Base-by-base conservation (phyloP, 192 early-diverging fungal species). In the Coemansia aciculifera region DNA sequence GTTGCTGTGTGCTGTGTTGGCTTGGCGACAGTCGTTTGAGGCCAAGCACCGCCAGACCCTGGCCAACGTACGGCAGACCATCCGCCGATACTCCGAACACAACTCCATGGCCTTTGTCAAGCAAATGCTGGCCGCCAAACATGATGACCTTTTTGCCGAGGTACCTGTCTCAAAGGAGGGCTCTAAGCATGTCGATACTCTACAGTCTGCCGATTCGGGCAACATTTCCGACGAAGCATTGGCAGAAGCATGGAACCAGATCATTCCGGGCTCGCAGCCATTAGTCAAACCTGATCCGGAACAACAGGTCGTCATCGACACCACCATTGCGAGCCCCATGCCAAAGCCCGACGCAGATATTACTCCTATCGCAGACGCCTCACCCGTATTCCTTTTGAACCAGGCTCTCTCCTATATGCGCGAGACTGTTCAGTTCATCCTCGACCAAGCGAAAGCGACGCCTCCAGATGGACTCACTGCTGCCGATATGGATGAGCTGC, bases 1-100 rank as follows among this genome's bases (percentile, higher is more conserved):
- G 0, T 62, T 94, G 31, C 68, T 94, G 19, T 91, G 90, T 63
- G 85, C 91, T 1, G 73, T 84, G 0, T 71, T 94, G 32, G 90
- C 88, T 0, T 94, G 92, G 92, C 61, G 73, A 4, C 79, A 75
- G 27, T 40, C 62, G 9, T 77, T 75, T 43, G 63, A 75, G 32
- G 72, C 68, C 46, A 85, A 80, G 38, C 76, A 73, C 15, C 77
- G 72, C 36, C 73, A 79, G 42, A 57, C 74, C 9, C 31, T 66
- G 8, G 79, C 75, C 31, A 54, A 81, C 3, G 68, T 84, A 7
- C 27, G 38, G 4, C 76, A 82, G 39, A 68, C 80, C 31, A 82
- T 83, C 24, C 51, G 38, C 17, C 81, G 68, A 27, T 85, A 80
- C 23, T 64, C 48, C 1, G 77, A 78, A 37, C 72, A 74, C 29